phyloP scores from a whole-genome alignment of 345 rosid species.

The Eucalyptus virginea region DNA sequence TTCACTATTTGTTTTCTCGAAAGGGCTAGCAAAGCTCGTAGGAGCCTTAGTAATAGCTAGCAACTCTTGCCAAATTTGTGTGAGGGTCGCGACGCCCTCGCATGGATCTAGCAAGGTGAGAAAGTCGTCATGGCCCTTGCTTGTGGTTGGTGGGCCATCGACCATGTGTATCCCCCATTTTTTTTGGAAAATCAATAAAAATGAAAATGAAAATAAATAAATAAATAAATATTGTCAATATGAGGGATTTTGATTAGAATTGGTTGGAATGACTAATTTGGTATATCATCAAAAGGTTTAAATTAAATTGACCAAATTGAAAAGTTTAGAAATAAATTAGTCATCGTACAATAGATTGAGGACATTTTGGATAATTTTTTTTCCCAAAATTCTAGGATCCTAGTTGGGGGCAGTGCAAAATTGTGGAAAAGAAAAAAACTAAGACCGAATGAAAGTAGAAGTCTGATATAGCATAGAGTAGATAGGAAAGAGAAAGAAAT shows the following conservation, averaged over 20 bases:
- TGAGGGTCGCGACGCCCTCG: neutral
- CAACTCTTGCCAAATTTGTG: neutral
- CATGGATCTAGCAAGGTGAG: neutral
- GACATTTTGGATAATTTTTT: neutral
- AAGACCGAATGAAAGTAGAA: no score
- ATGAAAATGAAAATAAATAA: no score
- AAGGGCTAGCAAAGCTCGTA: neutral
- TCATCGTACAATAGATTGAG: no score
- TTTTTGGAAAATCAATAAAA: neutral
- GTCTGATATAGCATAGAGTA: no score
- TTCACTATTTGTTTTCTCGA: neutral
- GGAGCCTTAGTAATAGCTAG: neutral
- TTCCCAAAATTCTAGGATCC: no score
- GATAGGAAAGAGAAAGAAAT: no score
- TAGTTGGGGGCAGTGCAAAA: no score
- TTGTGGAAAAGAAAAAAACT: no score
- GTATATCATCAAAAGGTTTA: neutral
- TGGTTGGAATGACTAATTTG: no score
- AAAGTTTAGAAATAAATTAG: no score
- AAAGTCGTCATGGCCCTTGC: neutral
- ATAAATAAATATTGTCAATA: no score
- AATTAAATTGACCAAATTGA: neutral
- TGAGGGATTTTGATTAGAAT: no score
- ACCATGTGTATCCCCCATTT: neutral
- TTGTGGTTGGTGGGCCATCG: accelerated